Evolutionary conservation across 2,329 filamentous ascomycete species (phyloP), one percentile per base, ranked within the genome.

Genomic region (Colletotrichum sojae): DNA sequence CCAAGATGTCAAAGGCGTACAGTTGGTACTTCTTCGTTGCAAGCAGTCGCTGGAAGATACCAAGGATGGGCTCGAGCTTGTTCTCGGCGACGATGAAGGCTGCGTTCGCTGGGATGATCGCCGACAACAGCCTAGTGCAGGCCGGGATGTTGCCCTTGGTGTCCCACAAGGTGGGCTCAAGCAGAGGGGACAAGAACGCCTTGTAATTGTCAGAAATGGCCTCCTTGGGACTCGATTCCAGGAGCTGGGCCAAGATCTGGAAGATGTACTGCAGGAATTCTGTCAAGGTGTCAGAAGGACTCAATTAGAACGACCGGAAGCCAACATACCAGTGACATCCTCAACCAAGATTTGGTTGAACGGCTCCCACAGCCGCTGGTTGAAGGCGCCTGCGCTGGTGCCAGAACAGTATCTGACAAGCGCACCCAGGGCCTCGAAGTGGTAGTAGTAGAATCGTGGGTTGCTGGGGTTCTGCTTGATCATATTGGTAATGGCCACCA

Each of bases 231-330:
- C 96, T 95, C 8, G 92, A 90, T 81, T 98, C 95, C 3, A 99
- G 87, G 15, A 99, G 88, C 60, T 95, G 93, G 3, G 95, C 94
- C 72, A 98, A 93, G 43, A 99, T 89, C 79, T 99, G 96, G 86
- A 99, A 97, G 62, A 98, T 91, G 75, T 98, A 99, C 5, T 95
- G 96, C 77, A 94, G 92, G 78, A 99, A 99, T 82, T 99, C 96
- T 92, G 73, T 12, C 40, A 48, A 16, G 22, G 27, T 40, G 76
- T 83, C 77, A 84, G 78, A 70, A 22, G 20, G 22, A 13, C 8
- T 22, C 31, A 36, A 36, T 10, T 10, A 12, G 10, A 36, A 10
- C 2, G 8, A 36, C 31, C 31, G 31, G 10, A 36, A 9, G 31
- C 31, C 8, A 2, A 40, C 63, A 76, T 82, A 92, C 91, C 91